phyloP scores from a whole-genome alignment of 371 early-diverging fungal genomes.

The Rhizomucor miehei region DNA sequence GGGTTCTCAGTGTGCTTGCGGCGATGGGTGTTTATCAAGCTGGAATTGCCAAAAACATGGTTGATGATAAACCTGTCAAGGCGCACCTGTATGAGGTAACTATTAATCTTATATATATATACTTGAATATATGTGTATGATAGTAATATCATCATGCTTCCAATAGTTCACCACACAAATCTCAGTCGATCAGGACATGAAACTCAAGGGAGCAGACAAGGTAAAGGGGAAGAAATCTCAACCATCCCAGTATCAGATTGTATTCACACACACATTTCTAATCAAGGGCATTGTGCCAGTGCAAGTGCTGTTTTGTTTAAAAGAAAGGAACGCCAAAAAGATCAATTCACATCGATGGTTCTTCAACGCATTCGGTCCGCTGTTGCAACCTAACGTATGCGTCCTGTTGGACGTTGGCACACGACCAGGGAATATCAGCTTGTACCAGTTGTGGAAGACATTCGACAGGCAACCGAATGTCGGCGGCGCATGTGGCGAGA shows the following conservation, averaged over 20 bases:
- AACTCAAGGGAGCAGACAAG: constrained; percentile 66
- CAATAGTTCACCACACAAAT: constrained; percentile 84
- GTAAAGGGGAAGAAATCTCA: neutral
- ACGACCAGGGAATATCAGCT: constrained; percentile 63
- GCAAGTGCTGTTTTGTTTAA: constrained; percentile 80
- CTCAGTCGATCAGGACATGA: constrained; percentile 70
- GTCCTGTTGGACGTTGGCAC: constrained; percentile 85
- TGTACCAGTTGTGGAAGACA: constrained; percentile 81
- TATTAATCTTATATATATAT: too few species aligned
- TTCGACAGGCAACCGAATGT: constrained; percentile 67
- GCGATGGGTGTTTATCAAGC: constrained; percentile 75
- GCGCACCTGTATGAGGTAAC: constrained; percentile 80
- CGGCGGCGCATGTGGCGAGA: constrained; percentile 89
- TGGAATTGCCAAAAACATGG: constrained; percentile 63
- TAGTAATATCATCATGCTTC: too few species aligned
- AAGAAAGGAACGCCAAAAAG: constrained; percentile 71
- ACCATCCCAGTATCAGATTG: too few species aligned
- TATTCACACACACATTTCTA: neutral
- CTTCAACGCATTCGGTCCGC: constrained; percentile 80
- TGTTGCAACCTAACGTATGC: constrained; percentile 75
- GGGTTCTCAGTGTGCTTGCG: constrained; percentile 53
- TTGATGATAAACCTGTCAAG: constrained; percentile 55
- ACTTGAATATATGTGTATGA: too few species aligned
- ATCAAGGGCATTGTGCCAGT: constrained; percentile 66
- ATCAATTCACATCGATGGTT: constrained; percentile 92